These are phyloP conservation scores for Penicillium diatomitis DNA, from an alignment of 495 filamentous ascomycete genomes.

Conservation along the genomic window DNA sequence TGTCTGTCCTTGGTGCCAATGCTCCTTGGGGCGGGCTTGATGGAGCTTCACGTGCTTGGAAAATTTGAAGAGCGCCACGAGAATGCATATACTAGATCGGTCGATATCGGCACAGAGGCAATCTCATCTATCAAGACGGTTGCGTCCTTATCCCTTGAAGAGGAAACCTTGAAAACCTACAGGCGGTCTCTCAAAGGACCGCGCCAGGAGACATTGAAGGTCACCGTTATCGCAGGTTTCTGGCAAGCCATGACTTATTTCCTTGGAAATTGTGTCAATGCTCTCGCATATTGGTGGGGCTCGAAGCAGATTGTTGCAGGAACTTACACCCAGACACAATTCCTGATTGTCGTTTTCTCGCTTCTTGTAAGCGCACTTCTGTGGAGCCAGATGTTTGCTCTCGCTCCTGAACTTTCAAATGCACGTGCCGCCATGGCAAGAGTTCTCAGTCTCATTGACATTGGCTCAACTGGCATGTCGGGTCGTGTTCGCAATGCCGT, in stretches of 20 bases:
- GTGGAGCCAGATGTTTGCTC: slow-evolving; percentile 57
- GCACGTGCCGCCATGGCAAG: slow-evolving; percentile 38
- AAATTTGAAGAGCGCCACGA: slow-evolving; percentile 53
- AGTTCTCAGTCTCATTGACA: slow-evolving; percentile 42
- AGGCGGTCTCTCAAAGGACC: slow-evolving; percentile 31
- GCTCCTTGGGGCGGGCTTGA: slow-evolving; percentile 36
- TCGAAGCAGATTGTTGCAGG: slow-evolving; percentile 49
- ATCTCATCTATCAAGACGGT: slow-evolving; percentile 46
- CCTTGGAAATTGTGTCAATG: slow-evolving; percentile 47
- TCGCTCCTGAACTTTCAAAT: slow-evolving; percentile 52
- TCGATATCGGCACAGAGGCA: slow-evolving; percentile 43
- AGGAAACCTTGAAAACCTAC: slow-evolving; percentile 28
- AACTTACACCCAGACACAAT: slow-evolving; percentile 48
- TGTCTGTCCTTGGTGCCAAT: slow-evolving; percentile 34
- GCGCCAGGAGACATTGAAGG: slow-evolving; percentile 38
- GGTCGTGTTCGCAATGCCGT: slow-evolving; percentile 7
- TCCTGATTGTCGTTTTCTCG: slow-evolving; percentile 53
- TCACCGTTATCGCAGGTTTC: slow-evolving; percentile 38
- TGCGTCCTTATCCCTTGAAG: slow-evolving; percentile 41
- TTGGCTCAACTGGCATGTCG: slow-evolving; percentile 27
- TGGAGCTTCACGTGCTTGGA: slow-evolving; percentile 43
- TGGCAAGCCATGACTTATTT: slow-evolving; percentile 48
- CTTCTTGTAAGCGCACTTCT: slow-evolving; percentile 41
- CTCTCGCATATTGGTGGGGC: slow-evolving; percentile 65
- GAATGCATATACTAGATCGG: slow-evolving; percentile 40